A percentile compares a stretch with the other conserved stretches of the same genome.
Evolutionary conservation across 2,329 filamentous ascomycete genomes (phyloP).

Genomic region (Colletotrichum truncatum): DNA sequence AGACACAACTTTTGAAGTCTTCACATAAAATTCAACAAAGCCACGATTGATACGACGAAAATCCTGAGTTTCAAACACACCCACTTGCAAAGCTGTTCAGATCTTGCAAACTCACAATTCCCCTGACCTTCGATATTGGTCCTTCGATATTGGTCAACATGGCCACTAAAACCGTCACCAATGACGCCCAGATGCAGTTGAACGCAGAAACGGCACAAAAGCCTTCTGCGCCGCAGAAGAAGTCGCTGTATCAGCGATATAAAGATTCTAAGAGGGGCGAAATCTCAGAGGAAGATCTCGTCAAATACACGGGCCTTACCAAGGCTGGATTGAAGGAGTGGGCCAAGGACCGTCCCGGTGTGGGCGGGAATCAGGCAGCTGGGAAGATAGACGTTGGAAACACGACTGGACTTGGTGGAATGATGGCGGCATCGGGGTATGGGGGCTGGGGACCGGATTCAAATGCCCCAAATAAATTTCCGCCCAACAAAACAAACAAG

Average conservation of each 20-base stretch:
- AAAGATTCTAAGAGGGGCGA: constrained; percentile 40
- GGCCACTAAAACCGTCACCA: too few relatives aligned
- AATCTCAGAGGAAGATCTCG: constrained; percentile 48
- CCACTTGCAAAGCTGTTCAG: too few relatives aligned
- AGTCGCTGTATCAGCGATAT: constrained; percentile 41
- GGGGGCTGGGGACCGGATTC: constrained; percentile 44
- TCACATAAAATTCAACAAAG: too few relatives aligned
- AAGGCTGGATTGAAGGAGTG: constrained; percentile 41
- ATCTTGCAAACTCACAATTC: too few relatives aligned
- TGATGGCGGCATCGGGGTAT: constrained; percentile 37
- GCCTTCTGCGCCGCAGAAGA: constrained; percentile 30
- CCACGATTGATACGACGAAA: too few relatives aligned
- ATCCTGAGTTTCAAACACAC: too few relatives aligned
- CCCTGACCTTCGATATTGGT: too few relatives aligned
- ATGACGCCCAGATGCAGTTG: neutral
- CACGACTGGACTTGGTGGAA: constrained; percentile 39
- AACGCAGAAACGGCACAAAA: neutral
- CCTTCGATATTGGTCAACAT: too few relatives aligned
- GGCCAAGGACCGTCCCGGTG: constrained; percentile 47
- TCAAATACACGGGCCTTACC: constrained; percentile 51
- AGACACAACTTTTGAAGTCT: too few relatives aligned
- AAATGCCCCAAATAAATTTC: constrained; percentile 45
- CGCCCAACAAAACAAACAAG: too few relatives aligned
- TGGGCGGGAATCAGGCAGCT: constrained; percentile 49
- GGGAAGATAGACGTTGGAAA: constrained; percentile 41